Conservation (phyloP, 495 filamentous ascomycete species). For the Letharia columbiana region DNA sequence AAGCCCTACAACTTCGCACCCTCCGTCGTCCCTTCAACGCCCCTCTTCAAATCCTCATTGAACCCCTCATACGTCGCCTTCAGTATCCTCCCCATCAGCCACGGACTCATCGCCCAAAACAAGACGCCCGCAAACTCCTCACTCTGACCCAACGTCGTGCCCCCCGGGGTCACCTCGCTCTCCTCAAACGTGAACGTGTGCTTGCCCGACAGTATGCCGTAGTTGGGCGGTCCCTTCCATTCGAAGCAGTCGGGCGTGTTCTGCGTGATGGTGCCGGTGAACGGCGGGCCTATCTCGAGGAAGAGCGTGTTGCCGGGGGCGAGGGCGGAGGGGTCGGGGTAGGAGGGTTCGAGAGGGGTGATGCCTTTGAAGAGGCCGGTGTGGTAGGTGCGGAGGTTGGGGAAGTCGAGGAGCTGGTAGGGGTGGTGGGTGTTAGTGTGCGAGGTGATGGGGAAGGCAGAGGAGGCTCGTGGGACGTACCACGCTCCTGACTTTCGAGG, state of each 20-base stretch:
- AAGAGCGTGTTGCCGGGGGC: neutral
- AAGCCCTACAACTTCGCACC: neutral
- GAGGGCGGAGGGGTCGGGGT: neutral
- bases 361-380: neutral
- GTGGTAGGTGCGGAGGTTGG: neutral
- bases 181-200: neutral
- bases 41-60: slow-evolving; percentile 9
- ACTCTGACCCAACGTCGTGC: neutral
- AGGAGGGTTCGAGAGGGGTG: neutral
- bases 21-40: neutral
- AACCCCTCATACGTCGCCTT: neutral
- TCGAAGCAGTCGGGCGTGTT: slow-evolving; percentile 2
- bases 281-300: neutral
- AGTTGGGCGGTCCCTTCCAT: neutral
- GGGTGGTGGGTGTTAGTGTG: neutral
- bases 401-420: neutral
- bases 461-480: neutral
- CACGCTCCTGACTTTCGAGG: neutral
- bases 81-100: neutral
- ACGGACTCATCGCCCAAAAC: neutral
- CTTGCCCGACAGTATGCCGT: neutral
- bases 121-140: neutral
- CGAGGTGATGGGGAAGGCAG: neutral
- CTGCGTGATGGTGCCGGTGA: neutral
- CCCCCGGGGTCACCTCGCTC: neutral